phyloP scores from a whole-genome alignment of 2,329 filamentous ascomycete species.

The Fusarium veterinarium region DNA sequence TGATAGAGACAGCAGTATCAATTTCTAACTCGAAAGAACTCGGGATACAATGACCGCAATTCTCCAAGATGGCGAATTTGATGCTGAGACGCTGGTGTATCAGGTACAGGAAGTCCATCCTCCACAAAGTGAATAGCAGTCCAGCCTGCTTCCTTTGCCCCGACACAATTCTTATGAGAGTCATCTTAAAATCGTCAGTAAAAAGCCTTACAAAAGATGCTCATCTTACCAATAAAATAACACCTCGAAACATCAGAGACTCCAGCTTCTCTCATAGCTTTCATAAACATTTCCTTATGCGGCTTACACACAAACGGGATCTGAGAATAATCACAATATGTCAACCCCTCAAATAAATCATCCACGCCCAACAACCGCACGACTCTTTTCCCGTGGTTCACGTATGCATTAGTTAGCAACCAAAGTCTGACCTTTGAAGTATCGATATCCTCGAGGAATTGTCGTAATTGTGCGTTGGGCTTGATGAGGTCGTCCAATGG shows the following conservation, averaged over 20 bases:
- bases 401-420: constrained; percentile 96
- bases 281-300: constrained; percentile 81
- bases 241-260: constrained; percentile 75
- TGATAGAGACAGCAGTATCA: background rate
- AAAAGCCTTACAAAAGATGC: rapidly evolving
- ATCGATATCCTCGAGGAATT: constrained; percentile 84
- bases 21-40: constrained; percentile 76
- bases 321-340: constrained; percentile 88
- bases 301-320: constrained; percentile 88
- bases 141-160: constrained; percentile 86
- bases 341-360: constrained; percentile 92
- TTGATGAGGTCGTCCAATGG: constrained; percentile 87
- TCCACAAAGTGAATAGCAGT: constrained; percentile 87
- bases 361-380: constrained; percentile 83
- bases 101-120: constrained; percentile 72
- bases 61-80: constrained; percentile 83
- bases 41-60: constrained; percentile 78
- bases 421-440: constrained; percentile 84
- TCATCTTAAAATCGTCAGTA: constrained; percentile 70
- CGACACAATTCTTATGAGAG: constrained; percentile 82
- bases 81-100: constrained; percentile 73
- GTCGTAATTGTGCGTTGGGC: constrained; percentile 78
- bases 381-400: constrained; percentile 86
- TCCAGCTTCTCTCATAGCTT: constrained; percentile 85
- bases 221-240: constrained; percentile 89